Evolutionary conservation across 2,329 filamentous ascomycete genomes (phyloP).

Genomic region (Diaporthe helianthi): DNA sequence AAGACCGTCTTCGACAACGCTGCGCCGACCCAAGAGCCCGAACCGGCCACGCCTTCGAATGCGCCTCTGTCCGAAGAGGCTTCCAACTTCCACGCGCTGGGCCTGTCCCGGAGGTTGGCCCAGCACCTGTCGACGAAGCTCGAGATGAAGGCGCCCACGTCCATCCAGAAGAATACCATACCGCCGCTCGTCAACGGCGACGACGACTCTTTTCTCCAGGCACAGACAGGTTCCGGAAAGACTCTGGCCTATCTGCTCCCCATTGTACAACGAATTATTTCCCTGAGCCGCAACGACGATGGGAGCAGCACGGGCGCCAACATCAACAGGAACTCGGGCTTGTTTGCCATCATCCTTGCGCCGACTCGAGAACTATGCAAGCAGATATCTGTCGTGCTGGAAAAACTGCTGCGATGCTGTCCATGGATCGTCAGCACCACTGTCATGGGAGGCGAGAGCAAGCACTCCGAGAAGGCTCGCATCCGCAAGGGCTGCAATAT

Average conservation of each 20-base stretch:
- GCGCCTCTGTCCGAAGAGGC: constrained; percentile 85
- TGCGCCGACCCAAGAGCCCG: constrained; percentile 50
- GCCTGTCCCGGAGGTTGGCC: constrained; percentile 80
- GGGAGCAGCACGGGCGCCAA: constrained; percentile 52
- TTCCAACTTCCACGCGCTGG: constrained; percentile 85
- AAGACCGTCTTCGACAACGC: constrained; percentile 66
- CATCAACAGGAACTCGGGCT: constrained; percentile 82
- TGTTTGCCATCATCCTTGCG: constrained; percentile 93
- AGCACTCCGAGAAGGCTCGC: constrained; percentile 87
- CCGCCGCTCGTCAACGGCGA: constrained; percentile 80
- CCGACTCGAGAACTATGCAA: constrained; percentile 94
- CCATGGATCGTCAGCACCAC: constrained; percentile 95
- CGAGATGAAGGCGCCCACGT: constrained; percentile 87
- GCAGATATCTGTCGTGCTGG: constrained; percentile 88
- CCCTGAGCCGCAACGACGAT: constrained; percentile 67
- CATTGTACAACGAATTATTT: constrained; percentile 86
- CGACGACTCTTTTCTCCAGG: constrained; percentile 93
- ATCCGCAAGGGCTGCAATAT: constrained; percentile 95
- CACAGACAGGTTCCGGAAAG: constrained; percentile 96
- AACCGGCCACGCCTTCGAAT: constrained; percentile 80
- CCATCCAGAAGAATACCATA: constrained; percentile 91
- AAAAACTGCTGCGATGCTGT: constrained; percentile 84
- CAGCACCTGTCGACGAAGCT: constrained; percentile 86
- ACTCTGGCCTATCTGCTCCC: constrained; percentile 95
- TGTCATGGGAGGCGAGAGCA: constrained; percentile 73